A percentile compares a stretch with the other conserved stretches of the same genome.
Evolutionary conservation across 2,329 filamentous ascomycete species (phyloP).

Genomic region (Ceratocystiopsis sp.): DNA sequence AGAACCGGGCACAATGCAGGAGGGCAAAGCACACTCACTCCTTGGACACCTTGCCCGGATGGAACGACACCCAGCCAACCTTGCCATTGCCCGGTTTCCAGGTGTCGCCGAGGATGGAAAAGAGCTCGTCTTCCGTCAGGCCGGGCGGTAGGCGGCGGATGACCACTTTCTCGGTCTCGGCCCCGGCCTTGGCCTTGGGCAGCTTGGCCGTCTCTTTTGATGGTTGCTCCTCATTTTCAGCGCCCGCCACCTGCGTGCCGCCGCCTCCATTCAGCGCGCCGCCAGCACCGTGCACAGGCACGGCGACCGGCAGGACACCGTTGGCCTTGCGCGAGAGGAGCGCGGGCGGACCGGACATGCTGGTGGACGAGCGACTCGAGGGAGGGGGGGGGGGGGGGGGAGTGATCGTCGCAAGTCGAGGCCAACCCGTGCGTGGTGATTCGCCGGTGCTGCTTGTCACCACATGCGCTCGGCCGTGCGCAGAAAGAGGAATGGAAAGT

Average conservation of each 20-base stretch:
- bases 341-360: constrained; percentile 11
- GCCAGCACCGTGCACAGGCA: constrained; percentile 15
- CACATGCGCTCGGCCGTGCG: too few species aligned
- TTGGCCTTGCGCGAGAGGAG: constrained; percentile 25
- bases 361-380: too few species aligned
- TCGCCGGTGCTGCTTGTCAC: too few species aligned
- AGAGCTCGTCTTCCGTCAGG: constrained; percentile 65
- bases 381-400: too few species aligned
- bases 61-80: constrained; percentile 66
- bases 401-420: too few species aligned
- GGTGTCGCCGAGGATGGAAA: constrained; percentile 52
- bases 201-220: constrained; percentile 15
- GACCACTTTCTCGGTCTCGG: constrained; percentile 64
- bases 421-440: too few species aligned
- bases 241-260: too few species aligned
- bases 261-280: neutral
- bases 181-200: constrained; percentile 30
- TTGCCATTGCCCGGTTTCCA: constrained; percentile 71
- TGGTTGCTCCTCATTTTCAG: neutral
- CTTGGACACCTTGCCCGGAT: constrained; percentile 54
- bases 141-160: constrained; percentile 74
- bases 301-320: constrained; percentile 34
- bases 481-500: too few species aligned
- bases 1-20: neutral
- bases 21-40: constrained; percentile 40